phyloP scores from a whole-genome alignment of 176 grass and related monocot species.

The Saccharum officinarum region DNA sequence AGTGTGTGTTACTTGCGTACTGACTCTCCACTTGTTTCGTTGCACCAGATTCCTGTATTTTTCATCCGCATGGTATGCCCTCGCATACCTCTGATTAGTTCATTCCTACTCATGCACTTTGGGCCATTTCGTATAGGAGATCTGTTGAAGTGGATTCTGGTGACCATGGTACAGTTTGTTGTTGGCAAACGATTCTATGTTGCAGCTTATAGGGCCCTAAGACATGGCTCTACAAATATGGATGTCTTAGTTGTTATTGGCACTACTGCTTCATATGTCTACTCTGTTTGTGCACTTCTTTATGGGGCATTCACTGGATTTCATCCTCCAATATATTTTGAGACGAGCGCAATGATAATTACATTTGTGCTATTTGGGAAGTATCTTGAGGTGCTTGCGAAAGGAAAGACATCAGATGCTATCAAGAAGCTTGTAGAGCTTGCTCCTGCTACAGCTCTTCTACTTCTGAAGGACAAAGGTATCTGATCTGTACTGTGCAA shows the following conservation, averaged over 20 bases:
- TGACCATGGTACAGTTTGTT: conserved; percentile 81
- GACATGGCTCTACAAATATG: conserved; percentile 86
- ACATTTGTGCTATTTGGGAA: conserved; percentile 87
- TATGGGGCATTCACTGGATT: conserved; percentile 65
- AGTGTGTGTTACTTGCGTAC: conserved; percentile 30
- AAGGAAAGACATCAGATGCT: conserved; percentile 84
- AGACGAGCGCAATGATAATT: conserved; percentile 90
- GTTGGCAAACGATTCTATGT: conserved; percentile 84
- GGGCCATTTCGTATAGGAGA: conserved; percentile 75
- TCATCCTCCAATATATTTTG: conserved; percentile 72
- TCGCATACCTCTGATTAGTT: conserved; percentile 56
- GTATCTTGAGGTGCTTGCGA: conserved; percentile 80
- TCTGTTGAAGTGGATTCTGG: conserved; percentile 75
- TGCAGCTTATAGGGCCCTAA: conserved; percentile 73
- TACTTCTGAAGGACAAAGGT: conserved; percentile 75
- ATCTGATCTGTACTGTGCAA: conserved; percentile 9
- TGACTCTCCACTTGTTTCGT: conserved; percentile 42
- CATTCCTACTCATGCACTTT: conserved; percentile 71
- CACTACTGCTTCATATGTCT: conserved; percentile 73
- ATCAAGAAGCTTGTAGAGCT: conserved; percentile 90
- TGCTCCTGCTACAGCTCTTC: conserved; percentile 65
- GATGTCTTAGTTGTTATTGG: conserved; percentile 84
- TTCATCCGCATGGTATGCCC: conserved; percentile 89
- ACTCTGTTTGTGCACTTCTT: conserved; percentile 75
- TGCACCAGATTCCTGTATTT: conserved; percentile 87